A percentile compares a stretch with the other conserved stretches of the same genome.
Evolutionary conservation across 768 basidiomycete species (phyloP).

Genomic region (Termitomyces heimii): DNA sequence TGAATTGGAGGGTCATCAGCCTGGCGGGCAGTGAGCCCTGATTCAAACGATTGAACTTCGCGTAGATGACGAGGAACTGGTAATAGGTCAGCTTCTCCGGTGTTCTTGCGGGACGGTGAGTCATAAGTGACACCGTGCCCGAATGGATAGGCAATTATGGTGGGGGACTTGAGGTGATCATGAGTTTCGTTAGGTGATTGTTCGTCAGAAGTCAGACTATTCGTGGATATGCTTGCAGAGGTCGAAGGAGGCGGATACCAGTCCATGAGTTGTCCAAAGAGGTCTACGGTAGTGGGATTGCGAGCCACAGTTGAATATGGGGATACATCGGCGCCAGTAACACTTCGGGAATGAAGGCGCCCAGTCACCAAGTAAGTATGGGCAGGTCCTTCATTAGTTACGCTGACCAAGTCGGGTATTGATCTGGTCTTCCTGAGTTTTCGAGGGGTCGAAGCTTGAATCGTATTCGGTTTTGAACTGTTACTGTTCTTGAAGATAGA

Average conservation of each 20-base stretch:
- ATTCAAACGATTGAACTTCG: constrained; percentile 87
- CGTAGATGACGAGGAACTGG: constrained; percentile 52
- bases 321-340: constrained; percentile 63
- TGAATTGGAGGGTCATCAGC: constrained; percentile 19
- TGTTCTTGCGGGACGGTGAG: constrained; percentile 42
- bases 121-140: constrained; percentile 60
- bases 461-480: constrained; percentile 24
- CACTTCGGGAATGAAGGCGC: constrained; percentile 73
- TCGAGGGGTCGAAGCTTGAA: constrained; percentile 28
- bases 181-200: constrained; percentile 20
- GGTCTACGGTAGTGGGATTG: constrained; percentile 34
- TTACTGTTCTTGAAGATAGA: constrained; percentile 41
- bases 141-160: constrained; percentile 50
- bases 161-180: constrained; percentile 16
- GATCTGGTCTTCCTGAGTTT: constrained; percentile 72
- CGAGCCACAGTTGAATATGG: constrained; percentile 28
- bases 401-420: constrained; percentile 52
- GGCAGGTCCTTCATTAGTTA: constrained; percentile 20
- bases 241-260: constrained; percentile 40
- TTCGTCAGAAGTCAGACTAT: constrained; percentile 22
- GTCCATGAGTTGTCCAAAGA: constrained; percentile 63
- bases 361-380: constrained; percentile 29
- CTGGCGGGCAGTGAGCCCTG: constrained; percentile 70
- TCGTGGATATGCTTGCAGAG: constrained; percentile 28
- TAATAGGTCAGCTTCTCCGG: constrained; percentile 24